Evolutionary conservation across 106 monocot genomes (phyloP), one percentile per base, ranked within the genome.

Genomic region (Dioscorea zingiberensis): DNA sequence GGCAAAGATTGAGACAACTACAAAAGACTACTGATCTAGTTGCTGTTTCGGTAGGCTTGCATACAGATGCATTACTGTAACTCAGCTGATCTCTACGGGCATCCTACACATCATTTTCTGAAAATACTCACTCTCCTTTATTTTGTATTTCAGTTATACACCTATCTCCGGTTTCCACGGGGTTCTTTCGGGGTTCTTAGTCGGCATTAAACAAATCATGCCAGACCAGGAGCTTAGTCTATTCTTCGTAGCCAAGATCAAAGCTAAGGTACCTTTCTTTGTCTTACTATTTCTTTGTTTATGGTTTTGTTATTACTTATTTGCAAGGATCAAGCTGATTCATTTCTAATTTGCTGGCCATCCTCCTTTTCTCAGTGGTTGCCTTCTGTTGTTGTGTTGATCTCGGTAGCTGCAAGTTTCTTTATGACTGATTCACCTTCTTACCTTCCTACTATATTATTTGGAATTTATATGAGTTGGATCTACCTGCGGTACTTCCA

Each of bases 391-490:
- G 61, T 83, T 69, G 67, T 69, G 74, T 27, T 85, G 63, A 44
- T 85, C 59, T 82, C 85, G 13, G 21, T 83, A 62, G 82, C 73
- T 27, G 44, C 71, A 47, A 87, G 90, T 70, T 83, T 95, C 69
- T 85, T 95, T 27, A 27, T 67, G 27, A 55, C 54, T 27, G 87
- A 81, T 47, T 69, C 81, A 24, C 46, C 74, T 27, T 77, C 90
- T 19, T 87, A 81, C 51, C 70, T 95, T 51, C 90, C 94, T 69
- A 80, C 71, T 25, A 51, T 95, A 47, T 60, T 95, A 70, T 95
- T 87, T 87, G 94, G 94, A 48, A 80, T 81, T 61, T 95, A 95
- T 64, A 84, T 71, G 46, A 81, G 94, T 74, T 95, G 94, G 94
- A 77, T 87, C 59, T 95, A 95, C 76, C 74, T 95, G 68, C 76